phyloP scores from a whole-genome alignment of 306 rosid species.

The Inga laurina region DNA sequence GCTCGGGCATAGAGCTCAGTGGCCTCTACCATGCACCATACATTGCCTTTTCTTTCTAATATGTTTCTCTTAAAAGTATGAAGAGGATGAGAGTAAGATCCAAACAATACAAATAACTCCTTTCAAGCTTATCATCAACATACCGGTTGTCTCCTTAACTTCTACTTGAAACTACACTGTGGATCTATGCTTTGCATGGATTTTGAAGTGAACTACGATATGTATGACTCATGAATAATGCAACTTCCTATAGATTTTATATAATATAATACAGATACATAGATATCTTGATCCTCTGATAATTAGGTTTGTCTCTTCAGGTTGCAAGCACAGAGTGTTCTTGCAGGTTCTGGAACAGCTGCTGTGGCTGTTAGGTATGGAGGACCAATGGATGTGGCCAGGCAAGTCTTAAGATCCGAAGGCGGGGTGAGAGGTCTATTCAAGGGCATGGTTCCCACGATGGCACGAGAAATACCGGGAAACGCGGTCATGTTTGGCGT shows the following conservation, averaged over 20 bases:
- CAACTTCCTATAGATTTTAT: neutral
- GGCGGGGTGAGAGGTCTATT: constrained; percentile 87
- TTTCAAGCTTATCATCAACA: neutral
- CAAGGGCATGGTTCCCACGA: constrained; percentile 85
- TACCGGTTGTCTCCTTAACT: neutral
- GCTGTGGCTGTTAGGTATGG: constrained; percentile 72
- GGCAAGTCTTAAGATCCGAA: constrained; percentile 78
- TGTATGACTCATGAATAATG: neutral
- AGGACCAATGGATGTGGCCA: constrained; percentile 95
- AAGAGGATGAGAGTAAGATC: neutral
- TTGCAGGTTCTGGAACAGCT: constrained; percentile 59
- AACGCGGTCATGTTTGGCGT: constrained; percentile 95
- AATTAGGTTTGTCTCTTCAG: constrained; percentile 39
- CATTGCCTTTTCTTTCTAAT: neutral
- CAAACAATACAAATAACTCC: neutral
- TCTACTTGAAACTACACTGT: neutral
- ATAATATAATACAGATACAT: neutral
- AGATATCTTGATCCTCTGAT: neutral
- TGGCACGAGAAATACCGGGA: constrained; percentile 95
- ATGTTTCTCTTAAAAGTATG: neutral
- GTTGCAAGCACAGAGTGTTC: constrained; percentile 92
- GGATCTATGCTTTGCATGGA: neutral
- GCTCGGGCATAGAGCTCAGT: too few relatives aligned
- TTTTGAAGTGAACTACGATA: neutral
- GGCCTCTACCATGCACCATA: too few relatives aligned